Conservation (phyloP, 163 green algal species). For the Volvox carteri region DNA sequence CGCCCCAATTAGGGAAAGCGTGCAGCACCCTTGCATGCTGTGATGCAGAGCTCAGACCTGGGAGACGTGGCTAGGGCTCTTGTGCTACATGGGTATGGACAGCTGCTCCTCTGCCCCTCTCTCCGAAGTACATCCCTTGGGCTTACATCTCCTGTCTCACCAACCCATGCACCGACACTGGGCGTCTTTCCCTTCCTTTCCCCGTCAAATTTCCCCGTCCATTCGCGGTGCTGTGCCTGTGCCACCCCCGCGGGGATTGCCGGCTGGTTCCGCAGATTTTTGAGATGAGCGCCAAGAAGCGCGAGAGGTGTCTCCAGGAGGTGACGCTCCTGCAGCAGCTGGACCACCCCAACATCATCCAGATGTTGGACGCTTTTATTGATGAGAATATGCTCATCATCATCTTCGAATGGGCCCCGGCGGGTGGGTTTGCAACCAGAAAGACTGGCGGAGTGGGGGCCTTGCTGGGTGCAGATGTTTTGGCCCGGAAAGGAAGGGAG, state of each 20-base stretch:
- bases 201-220: not conserved
- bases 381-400: slow-evolving; percentile 81
- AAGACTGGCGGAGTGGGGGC: not conserved
- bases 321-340: slow-evolving; percentile 85
- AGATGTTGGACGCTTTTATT: slow-evolving; percentile 77
- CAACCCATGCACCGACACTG: not conserved
- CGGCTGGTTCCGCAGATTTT: slow-evolving; percentile 59
- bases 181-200: not conserved
- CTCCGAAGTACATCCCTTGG: no score
- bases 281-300: slow-evolving; percentile 78
- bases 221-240: not conserved
- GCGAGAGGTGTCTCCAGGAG: slow-evolving; percentile 81
- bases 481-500: not conserved
- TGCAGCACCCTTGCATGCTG: no score
- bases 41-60: no score
- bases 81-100: no score
- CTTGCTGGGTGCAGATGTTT: not conserved
- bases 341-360: slow-evolving; percentile 90
- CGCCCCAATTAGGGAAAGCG: no score
- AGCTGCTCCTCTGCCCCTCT: not conserved
- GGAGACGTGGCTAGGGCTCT: no score
- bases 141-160: not conserved
- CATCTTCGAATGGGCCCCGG: slow-evolving; percentile 79
- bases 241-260: no score
- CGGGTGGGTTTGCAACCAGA: slow-evolving; percentile 72